phyloP scores from a whole-genome alignment of 2,329 filamentous ascomycete species.

The Hawksworthiomyces lignivorus region DNA sequence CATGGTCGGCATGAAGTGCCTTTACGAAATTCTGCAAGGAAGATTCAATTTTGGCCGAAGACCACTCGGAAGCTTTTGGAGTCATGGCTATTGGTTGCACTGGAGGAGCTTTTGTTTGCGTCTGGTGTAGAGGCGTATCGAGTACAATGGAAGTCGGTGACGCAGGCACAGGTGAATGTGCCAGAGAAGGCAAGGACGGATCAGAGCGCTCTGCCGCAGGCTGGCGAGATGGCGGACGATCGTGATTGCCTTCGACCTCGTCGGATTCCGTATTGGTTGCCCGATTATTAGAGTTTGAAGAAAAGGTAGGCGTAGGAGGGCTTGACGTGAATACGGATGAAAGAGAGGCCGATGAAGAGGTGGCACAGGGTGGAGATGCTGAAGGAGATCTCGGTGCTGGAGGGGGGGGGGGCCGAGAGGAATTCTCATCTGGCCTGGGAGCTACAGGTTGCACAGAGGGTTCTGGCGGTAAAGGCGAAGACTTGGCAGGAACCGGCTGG shows the following conservation, averaged over 20 bases:
- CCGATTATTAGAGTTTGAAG: too few relatives aligned
- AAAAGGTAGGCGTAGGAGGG: neutral
- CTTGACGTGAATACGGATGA: neutral
- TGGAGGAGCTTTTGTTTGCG: neutral
- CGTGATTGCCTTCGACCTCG: too few relatives aligned
- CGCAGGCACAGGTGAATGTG: neutral
- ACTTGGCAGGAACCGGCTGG: too few relatives aligned
- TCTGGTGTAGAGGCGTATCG: neutral
- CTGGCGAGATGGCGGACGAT: too few relatives aligned
- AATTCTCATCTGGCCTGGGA: too few relatives aligned
- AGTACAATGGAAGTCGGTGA: neutral
- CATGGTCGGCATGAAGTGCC: constrained; percentile 38
- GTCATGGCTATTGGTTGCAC: neutral
- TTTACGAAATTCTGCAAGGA: constrained; percentile 31
- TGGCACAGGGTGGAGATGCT: neutral
- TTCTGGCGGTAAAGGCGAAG: too few relatives aligned
- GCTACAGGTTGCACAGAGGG: too few relatives aligned
- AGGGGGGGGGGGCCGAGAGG: neutral
- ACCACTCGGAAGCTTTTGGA: constrained; percentile 30
- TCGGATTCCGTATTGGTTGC: too few relatives aligned
- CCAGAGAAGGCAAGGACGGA: neutral
- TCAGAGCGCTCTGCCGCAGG: too few relatives aligned
- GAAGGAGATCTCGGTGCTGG: neutral
- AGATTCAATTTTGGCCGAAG: constrained; percentile 33
- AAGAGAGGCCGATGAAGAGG: neutral